A percentile compares a stretch with the other conserved stretches of the same genome.
These are phyloP conservation scores for Macadamia integrifolia DNA, from an alignment of 164 flowering plant genomes.

Conservation along the genomic window DNA sequence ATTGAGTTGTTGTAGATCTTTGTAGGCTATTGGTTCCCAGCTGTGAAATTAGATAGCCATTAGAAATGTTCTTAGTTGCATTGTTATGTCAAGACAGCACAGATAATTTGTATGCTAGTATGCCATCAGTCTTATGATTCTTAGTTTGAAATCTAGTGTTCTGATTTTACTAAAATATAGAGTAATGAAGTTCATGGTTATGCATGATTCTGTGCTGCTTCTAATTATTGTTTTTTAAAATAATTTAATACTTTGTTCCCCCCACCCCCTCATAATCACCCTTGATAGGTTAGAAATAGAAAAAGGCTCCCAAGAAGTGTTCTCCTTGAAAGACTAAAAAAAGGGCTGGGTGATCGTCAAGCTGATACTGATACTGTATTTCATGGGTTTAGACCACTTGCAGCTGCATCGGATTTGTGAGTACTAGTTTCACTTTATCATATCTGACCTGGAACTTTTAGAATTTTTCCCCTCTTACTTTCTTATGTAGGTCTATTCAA, in stretches of 20 bases:
- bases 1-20: no score
- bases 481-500: no score
- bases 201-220: not conserved
- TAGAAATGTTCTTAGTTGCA: no score
- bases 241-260: no score
- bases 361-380: slow-evolving; percentile 41
- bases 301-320: slow-evolving; percentile 54
- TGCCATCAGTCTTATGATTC: not conserved
- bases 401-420: slow-evolving; percentile 53
- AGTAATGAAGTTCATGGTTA: not conserved
- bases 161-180: not conserved
- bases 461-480: not conserved
- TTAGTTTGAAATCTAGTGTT: not conserved
- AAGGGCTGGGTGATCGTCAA: slow-evolving; percentile 39
- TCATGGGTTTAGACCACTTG: slow-evolving; percentile 51
- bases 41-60: no score
- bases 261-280: not conserved
- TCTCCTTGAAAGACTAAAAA: slow-evolving; percentile 51
- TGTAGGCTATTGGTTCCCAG: no score
- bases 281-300: slow-evolving; percentile 32
- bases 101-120: not conserved
- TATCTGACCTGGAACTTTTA: not conserved
- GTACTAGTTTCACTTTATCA: slow-evolving; percentile 17
- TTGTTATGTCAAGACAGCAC: no score
- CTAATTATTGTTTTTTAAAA: not conserved